Evolutionary conservation across 495 filamentous ascomycete genomes (phyloP).

Genomic region (Pseudomonodictys pantanalensis): DNA sequence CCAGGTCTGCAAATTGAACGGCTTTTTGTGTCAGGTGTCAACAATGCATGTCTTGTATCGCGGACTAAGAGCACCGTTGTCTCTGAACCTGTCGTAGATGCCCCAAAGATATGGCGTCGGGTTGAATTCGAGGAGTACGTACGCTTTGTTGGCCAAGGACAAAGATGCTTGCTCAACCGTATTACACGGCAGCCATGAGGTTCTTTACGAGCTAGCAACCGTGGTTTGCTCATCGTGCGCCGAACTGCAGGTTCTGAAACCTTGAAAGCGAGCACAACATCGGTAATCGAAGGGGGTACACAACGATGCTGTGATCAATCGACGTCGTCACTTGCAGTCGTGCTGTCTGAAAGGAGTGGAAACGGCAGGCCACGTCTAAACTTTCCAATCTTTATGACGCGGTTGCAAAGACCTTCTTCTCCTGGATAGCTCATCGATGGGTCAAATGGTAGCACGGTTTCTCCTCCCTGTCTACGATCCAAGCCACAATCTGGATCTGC

Average conservation of each 20-base stretch:
- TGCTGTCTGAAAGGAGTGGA: background rate
- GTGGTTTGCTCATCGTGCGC: conserved; percentile 2
- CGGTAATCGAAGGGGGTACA: background rate
- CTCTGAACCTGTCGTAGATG: conserved; percentile 1
- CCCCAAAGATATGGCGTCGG: conserved; percentile 19
- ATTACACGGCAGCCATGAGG: background rate
- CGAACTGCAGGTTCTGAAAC: conserved; percentile 12
- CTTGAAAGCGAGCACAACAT: conserved; percentile 7
- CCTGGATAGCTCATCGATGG: background rate
- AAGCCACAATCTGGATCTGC: conserved; percentile 14
- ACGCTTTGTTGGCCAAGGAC: background rate
- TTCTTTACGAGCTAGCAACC: background rate
- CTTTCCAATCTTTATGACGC: background rate
- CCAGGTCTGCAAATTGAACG: conserved; percentile 27
- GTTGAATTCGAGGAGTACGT: background rate
- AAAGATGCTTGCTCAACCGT: background rate
- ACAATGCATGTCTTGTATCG: conserved; percentile 15
- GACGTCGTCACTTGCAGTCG: background rate
- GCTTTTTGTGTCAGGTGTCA: conserved; percentile 30
- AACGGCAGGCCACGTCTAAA: conserved; percentile 3
- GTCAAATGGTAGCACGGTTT: conserved; percentile 10
- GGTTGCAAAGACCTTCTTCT: background rate
- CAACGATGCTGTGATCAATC: conserved; percentile 2
- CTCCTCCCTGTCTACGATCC: conserved; percentile 6
- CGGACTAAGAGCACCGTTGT: conserved; percentile 6